A percentile compares a stretch with the other conserved stretches of the same genome.
phyloP scores from a whole-genome alignment of 108 stramenopile species.

The Cyclotella cryptica region DNA sequence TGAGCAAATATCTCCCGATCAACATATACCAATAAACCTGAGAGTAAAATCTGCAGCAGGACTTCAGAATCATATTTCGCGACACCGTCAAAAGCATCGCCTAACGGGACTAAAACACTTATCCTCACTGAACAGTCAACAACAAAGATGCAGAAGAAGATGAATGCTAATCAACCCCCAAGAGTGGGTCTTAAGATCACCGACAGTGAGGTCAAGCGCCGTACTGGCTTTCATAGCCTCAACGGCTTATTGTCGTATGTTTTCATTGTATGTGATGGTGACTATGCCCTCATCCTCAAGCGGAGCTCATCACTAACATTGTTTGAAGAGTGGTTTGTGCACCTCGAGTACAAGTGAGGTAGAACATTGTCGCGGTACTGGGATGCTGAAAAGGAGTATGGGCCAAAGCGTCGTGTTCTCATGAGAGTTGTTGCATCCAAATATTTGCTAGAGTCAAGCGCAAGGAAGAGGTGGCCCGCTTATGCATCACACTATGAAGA shows the following conservation, averaged over 20 bases:
- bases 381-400: background rate
- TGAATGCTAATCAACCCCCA: background rate
- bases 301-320: slow-evolving; percentile 16
- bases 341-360: slow-evolving; percentile 34
- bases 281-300: background rate
- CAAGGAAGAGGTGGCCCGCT: slow-evolving; percentile 17
- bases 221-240: slow-evolving; percentile 19
- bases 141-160: background rate
- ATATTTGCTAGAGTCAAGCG: background rate
- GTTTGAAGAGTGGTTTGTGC: slow-evolving; percentile 39
- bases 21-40: slow-evolving; percentile 14
- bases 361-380: slow-evolving; percentile 7
- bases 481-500: slow-evolving; percentile 45
- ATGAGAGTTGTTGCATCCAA: slow-evolving; percentile 10
- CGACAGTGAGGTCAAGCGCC: slow-evolving; percentile 20
- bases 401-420: background rate
- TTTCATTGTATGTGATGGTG: slow-evolving; percentile 32
- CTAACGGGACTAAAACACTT: background rate
- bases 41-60: background rate
- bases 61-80: background rate
- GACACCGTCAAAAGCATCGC: background rate
- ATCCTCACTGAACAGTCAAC: background rate
- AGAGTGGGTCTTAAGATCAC: background rate
- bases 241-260: slow-evolving; percentile 12
- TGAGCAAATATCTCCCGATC: slow-evolving; percentile 6